phyloP scores from a whole-genome alignment of 1,284 basidiomycete species.

The Fomitopsis betulina region DNA sequence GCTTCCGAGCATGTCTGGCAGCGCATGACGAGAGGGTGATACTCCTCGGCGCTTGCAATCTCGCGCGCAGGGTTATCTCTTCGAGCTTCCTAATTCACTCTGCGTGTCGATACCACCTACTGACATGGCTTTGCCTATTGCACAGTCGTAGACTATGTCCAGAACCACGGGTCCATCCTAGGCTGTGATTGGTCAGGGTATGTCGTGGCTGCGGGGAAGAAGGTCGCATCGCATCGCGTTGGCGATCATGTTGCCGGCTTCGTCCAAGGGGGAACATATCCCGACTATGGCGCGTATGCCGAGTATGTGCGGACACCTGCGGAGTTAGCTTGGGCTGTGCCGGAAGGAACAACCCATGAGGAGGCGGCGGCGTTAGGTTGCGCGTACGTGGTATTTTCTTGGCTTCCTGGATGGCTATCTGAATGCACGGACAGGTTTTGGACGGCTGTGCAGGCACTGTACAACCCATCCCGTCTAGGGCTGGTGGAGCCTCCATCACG shows the following conservation, averaged over 20 bases:
- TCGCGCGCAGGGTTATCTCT: not conserved
- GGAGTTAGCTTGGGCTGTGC: conserved; percentile 29
- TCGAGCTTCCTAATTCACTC: not conserved
- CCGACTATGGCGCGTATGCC: conserved; percentile 32
- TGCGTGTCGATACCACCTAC: not conserved
- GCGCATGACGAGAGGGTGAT: not conserved
- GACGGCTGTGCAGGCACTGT: conserved; percentile 35
- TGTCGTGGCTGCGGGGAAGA: conserved; percentile 19
- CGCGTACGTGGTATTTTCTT: conserved; percentile 21
- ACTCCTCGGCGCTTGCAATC: not conserved
- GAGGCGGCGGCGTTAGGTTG: conserved; percentile 38
- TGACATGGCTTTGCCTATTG: not conserved
- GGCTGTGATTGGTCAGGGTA: conserved; percentile 23
- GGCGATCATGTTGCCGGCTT: conserved; percentile 24
- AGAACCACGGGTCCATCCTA: conserved; percentile 15
- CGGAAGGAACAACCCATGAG: conserved; percentile 25
- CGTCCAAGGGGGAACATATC: conserved; percentile 19
- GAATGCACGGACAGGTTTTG: conserved; percentile 13
- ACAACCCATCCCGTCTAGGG: conserved; percentile 17
- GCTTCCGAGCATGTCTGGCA: not conserved
- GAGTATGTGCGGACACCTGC: conserved; percentile 34
- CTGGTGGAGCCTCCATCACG: conserved; percentile 22
- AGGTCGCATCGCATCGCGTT: conserved; percentile 14
- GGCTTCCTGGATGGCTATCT: not conserved
- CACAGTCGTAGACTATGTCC: conserved; percentile 12